These are phyloP conservation scores for Candida ficus DNA, from an alignment of 805 yeast genomes.

Conservation along the genomic window DNA sequence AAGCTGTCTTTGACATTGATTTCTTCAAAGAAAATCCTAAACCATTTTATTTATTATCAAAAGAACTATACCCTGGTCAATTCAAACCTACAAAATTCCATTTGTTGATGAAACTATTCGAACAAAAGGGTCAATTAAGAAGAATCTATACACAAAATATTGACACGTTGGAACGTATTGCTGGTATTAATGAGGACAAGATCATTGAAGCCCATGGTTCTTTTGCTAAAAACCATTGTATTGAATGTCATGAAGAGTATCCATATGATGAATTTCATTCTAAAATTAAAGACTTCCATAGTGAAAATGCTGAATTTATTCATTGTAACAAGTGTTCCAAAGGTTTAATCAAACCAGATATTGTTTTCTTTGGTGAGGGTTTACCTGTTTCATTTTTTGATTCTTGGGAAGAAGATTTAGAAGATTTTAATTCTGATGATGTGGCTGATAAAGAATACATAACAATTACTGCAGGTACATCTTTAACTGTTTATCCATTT, in stretches of 20 bases:
- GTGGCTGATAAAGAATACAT: slow-evolving; percentile 45
- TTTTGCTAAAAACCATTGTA: slow-evolving; percentile 80
- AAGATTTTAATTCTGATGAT: slow-evolving; percentile 9
- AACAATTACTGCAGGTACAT: slow-evolving; percentile 89
- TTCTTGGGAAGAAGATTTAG: slow-evolving; percentile 52
- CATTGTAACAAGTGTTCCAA: slow-evolving; percentile 51
- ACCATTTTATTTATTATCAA: slow-evolving; percentile 81
- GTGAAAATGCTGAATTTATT: slow-evolving; percentile 25
- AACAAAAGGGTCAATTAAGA: slow-evolving; percentile 54
- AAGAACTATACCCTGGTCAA: slow-evolving; percentile 84
- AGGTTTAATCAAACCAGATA: slow-evolving; percentile 87
- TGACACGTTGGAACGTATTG: slow-evolving; percentile 83
- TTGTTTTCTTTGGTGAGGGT: slow-evolving; percentile 90
- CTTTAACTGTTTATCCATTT: slow-evolving; percentile 86
- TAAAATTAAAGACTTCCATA: slow-evolving; percentile 24
- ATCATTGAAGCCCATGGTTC: slow-evolving; percentile 95
- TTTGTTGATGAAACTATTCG: slow-evolving; percentile 58
- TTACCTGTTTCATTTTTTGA: slow-evolving; percentile 69
- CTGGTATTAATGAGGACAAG: slow-evolving; percentile 61
- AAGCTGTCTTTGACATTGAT: slow-evolving; percentile 90
- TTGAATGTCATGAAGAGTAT: slow-evolving; percentile 61
- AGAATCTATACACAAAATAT: slow-evolving; percentile 90
- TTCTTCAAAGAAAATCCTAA: slow-evolving; percentile 70
- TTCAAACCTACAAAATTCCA: slow-evolving; percentile 83
- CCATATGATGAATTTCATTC: slow-evolving; percentile 38